These are phyloP conservation scores for Hyphopichia wangnamkhiaoensis DNA, from an alignment of 1,139 yeast genomes.

Conservation along the genomic window DNA sequence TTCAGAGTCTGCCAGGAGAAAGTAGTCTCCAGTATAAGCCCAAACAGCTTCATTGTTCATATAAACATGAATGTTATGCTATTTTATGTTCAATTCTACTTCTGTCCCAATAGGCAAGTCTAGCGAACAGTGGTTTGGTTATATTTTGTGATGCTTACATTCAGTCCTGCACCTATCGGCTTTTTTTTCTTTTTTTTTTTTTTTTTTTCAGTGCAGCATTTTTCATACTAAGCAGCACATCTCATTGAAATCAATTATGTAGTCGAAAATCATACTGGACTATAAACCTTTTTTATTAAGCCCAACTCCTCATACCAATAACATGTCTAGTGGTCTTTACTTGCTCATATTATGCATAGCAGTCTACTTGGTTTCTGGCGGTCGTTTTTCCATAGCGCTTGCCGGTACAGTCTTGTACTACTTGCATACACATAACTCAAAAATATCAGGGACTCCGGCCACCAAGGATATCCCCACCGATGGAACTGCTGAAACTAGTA, in stretches of 20 bases:
- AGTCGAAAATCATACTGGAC: too few relatives aligned
- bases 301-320: not conserved
- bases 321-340: slow-evolving; percentile 1
- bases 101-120: too few relatives aligned
- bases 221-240: not conserved
- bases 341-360: not conserved
- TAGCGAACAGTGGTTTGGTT: not conserved
- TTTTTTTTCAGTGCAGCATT: not conserved
- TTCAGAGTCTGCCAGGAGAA: too few relatives aligned
- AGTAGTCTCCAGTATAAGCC: too few relatives aligned
- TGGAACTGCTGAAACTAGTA: too few relatives aligned
- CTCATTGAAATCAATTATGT: not conserved
- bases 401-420: slow-evolving; percentile 11
- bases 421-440: slow-evolving; percentile 6
- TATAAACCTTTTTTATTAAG: too few relatives aligned
- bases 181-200: slow-evolving; percentile 1
- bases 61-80: too few relatives aligned
- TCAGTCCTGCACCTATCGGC: slow-evolving; percentile 2
- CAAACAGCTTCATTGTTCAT: too few relatives aligned
- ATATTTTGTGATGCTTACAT: slow-evolving; percentile 5
- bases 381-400: slow-evolving; percentile 18
- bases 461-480: too few relatives aligned
- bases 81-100: too few relatives aligned
- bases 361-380: slow-evolving; percentile 12
- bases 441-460: too few relatives aligned